Evolutionary conservation across 192 early-diverging fungal genomes (phyloP).

Genomic region (Podila horticola): DNA sequence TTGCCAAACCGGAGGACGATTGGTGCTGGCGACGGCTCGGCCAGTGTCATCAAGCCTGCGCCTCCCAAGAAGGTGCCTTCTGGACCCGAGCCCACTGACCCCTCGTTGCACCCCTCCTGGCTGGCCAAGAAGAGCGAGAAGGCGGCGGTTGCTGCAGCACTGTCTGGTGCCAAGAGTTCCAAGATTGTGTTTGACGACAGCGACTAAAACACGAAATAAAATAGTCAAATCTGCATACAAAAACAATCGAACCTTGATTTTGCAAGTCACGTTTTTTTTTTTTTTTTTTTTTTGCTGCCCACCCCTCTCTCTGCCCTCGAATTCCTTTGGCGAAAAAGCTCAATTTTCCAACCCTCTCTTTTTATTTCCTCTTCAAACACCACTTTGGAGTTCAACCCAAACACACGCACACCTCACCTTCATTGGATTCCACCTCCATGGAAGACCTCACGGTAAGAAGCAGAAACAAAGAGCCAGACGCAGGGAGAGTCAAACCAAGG

Average conservation of each 20-base stretch:
- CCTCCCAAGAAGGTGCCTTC: constrained; percentile 9
- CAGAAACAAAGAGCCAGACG: neutral
- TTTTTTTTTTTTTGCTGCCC: neutral
- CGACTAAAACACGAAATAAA: constrained; percentile 10
- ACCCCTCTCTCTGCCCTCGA: neutral
- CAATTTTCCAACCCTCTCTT: neutral
- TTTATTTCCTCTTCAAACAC: neutral
- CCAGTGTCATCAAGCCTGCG: constrained; percentile 2
- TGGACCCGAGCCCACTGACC: constrained; percentile 41
- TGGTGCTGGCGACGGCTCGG: constrained; percentile 44
- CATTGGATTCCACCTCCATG: constrained; percentile 11
- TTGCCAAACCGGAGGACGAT: constrained; percentile 25
- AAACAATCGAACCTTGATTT: neutral
- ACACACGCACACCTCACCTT: neutral
- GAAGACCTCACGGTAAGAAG: constrained; percentile 45
- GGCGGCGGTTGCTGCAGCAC: constrained; percentile 49
- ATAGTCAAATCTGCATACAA: neutral
- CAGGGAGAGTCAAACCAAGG: neutral
- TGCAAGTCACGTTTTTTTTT: too few relatives aligned
- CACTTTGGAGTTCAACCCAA: neutral
- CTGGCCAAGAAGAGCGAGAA: constrained; percentile 50
- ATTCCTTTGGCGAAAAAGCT: neutral
- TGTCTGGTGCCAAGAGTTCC: constrained; percentile 59
- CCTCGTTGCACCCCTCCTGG: constrained; percentile 49
- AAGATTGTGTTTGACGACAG: constrained; percentile 61